Base-by-base conservation (phyloP, 352 stramenopile species). In the Phytophthora tentaculata region DNA sequence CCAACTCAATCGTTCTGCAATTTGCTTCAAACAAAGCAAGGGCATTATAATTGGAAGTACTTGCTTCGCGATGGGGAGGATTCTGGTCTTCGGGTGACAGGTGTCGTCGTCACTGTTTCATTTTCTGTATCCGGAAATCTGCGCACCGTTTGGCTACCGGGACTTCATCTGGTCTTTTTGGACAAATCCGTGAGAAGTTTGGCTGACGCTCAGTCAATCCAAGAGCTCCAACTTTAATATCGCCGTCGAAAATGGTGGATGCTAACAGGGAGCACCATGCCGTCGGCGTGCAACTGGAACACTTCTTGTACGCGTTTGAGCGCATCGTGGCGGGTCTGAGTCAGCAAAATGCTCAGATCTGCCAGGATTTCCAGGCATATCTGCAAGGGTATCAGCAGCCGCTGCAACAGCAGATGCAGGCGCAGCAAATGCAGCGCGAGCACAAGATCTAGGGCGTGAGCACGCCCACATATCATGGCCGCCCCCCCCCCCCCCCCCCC, bases 381-480 rank as follows among this genome's bases (percentile, higher is more conserved):
- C 39, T 45, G 14, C 13, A 45, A 9, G 39, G 39, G 14, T 45
- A 45, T 9, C 39, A 45, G 39, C 47, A 20, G 23, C 23, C 17
- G 13, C 4, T 53, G 47, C 17, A 53, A 6, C 48, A 39, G 23
- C 22, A 65, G 37, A 22, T 65, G 47, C 48, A 65, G 17, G 48
- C 51, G 5, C 58, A 58, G 1, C 6, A 10, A 1, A 35, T n/a
- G 22, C 49, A 66, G 28, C 59, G 49, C 1, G 23, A 59, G 49
- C 32, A 53, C 20, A 48, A 51, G 24, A 56, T 59, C 7, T 49
- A 66, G 32, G 49, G 37, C 12, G 41, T 66, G 1, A 59, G 8
- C 5, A 66, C 59, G 49, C 59, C 56, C 2, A 59, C 37, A 2
- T 66, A 54, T 14, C 20, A 56, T 20, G 39, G 24, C 5, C 37